These are phyloP conservation scores for Monosporascus sp. DNA, from an alignment of 2,329 filamentous ascomycete species.

Conservation along the genomic window DNA sequence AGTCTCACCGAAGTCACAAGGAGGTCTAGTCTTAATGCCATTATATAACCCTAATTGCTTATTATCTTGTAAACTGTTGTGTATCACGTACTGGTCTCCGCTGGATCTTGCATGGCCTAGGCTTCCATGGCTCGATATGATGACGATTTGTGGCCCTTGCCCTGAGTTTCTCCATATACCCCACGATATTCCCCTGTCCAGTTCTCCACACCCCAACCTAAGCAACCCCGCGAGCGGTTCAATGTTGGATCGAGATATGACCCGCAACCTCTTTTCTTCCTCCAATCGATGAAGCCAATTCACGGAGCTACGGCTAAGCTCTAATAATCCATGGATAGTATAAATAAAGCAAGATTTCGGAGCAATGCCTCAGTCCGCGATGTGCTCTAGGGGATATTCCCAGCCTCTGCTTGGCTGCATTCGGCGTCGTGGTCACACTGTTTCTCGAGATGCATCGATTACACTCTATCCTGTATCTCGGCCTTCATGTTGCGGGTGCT, in stretches of 20 bases:
- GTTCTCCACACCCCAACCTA: not conserved
- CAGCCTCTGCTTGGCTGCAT: not conserved
- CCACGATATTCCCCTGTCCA: not conserved
- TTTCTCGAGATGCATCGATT: not conserved
- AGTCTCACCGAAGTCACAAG: not conserved
- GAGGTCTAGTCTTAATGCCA: slow-evolving; percentile 8
- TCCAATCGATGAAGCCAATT: not conserved
- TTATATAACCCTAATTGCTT: slow-evolving; percentile 7
- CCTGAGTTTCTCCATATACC: not conserved
- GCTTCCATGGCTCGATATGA: not conserved
- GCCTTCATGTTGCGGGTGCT: not conserved
- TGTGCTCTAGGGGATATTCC: not conserved
- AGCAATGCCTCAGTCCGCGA: not conserved
- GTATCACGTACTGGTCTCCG: too few relatives aligned
- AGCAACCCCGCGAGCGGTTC: not conserved
- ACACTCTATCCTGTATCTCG: not conserved
- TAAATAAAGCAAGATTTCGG: not conserved
- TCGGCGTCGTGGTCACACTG: not conserved
- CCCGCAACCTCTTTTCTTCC: not conserved
- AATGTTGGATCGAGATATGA: not conserved
- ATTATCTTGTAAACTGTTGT: not conserved
- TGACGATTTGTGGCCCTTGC: not conserved
- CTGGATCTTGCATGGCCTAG: too few relatives aligned
- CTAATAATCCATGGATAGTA: not conserved
- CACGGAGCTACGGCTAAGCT: too few relatives aligned